A percentile compares a stretch with the other conserved stretches of the same genome.
These are phyloP conservation scores for Melastoma candidum DNA, from an alignment of 441 rosid species.

Conservation along the genomic window DNA sequence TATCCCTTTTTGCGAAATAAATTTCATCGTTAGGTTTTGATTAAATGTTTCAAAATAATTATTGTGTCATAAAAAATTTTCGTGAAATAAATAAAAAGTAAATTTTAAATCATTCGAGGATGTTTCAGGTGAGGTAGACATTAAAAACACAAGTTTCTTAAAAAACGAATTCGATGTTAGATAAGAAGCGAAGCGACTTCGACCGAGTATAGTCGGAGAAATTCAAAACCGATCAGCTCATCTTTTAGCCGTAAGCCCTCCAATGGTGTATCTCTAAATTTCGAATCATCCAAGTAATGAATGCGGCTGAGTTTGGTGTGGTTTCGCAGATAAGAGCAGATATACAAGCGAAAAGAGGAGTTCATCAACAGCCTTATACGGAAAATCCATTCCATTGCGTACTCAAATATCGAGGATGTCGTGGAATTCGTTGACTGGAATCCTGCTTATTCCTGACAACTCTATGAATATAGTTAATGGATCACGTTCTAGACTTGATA, in stretches of 20 bases:
- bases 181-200: slow-evolving; percentile 35
- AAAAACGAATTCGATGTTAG: too few relatives aligned
- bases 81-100: too few relatives aligned
- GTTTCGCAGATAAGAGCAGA: slow-evolving; percentile 65
- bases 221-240: slow-evolving; percentile 86
- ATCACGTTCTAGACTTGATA: too few relatives aligned
- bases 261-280: neutral
- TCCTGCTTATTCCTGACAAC: neutral
- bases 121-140: too few relatives aligned
- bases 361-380: slow-evolving; percentile 66
- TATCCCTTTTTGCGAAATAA: too few relatives aligned
- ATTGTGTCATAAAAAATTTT: too few relatives aligned
- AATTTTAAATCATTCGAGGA: too few relatives aligned
- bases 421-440: slow-evolving; percentile 66
- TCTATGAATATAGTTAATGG: too few relatives aligned
- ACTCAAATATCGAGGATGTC: slow-evolving; percentile 66
- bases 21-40: too few relatives aligned
- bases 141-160: too few relatives aligned
- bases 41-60: too few relatives aligned
- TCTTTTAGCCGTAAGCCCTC: slow-evolving; percentile 68
- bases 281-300: neutral
- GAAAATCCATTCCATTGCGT: slow-evolving; percentile 55
- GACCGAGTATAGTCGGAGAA: slow-evolving; percentile 67
- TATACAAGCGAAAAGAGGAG: slow-evolving; percentile 69
- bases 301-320: neutral